These are phyloP conservation scores for Omphalotus guepiniiformis DNA, from an alignment of 768 basidiomycete species.

Conservation along the genomic window DNA sequence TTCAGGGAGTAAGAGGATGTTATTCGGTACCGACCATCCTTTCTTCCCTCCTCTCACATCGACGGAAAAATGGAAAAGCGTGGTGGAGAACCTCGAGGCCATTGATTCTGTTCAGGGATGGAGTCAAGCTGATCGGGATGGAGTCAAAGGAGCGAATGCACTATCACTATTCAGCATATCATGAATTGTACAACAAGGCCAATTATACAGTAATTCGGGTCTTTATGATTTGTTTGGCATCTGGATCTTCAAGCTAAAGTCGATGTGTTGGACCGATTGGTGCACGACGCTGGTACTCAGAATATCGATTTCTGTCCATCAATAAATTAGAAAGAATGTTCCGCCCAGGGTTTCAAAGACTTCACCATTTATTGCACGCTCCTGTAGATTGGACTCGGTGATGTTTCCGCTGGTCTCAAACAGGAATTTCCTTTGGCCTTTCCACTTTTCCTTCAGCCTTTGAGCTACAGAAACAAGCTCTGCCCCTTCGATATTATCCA, in stretches of 20 bases:
- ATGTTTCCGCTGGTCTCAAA: slow-evolving; percentile 96
- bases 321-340: neutral
- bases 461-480: slow-evolving; percentile 65
- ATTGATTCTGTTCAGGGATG: slow-evolving; percentile 66
- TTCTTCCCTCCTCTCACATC: slow-evolving; percentile 81
- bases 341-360: neutral
- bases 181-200: slow-evolving; percentile 6
- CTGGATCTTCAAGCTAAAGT: slow-evolving; percentile 97
- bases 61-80: slow-evolving; percentile 76
- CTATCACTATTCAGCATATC: slow-evolving; percentile 59
- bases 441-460: slow-evolving; percentile 75
- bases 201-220: slow-evolving; percentile 1
- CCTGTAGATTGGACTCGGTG: slow-evolving; percentile 80
- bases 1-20: slow-evolving; percentile 53
- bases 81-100: slow-evolving; percentile 80
- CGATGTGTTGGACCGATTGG: slow-evolving; percentile 90
- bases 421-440: slow-evolving; percentile 74
- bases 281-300: slow-evolving; percentile 88
- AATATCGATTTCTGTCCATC: slow-evolving; percentile 80
- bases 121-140: slow-evolving; percentile 52
- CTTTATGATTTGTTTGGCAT: slow-evolving; percentile 36
- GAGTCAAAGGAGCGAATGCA: slow-evolving; percentile 72
- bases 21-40: slow-evolving; percentile 88
- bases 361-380: slow-evolving; percentile 79
- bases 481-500: slow-evolving; percentile 86